These are phyloP conservation scores for Croton setiger DNA, from an alignment of 441 rosid genomes.

Conservation along the genomic window DNA sequence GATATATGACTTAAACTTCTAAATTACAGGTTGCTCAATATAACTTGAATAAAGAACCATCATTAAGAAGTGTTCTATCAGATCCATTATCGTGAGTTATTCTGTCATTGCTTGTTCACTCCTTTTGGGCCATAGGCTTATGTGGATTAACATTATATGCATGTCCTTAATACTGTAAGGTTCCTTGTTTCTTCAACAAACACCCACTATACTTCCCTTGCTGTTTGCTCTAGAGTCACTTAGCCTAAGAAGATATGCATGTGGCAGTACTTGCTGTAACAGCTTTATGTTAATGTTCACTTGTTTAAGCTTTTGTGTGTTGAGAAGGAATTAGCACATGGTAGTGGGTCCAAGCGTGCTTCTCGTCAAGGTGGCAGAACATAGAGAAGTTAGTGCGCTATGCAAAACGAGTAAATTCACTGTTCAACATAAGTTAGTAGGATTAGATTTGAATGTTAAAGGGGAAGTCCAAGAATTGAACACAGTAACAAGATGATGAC, in stretches of 20 bases:
- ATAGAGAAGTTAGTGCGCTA: too few relatives aligned
- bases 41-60: slow-evolving; percentile 66
- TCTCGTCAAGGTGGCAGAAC: too few relatives aligned
- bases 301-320: background rate
- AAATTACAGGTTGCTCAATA: slow-evolving; percentile 57
- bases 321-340: too few relatives aligned
- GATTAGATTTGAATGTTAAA: background rate
- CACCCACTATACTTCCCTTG: background rate
- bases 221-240: background rate
- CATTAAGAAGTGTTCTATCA: slow-evolving; percentile 91
- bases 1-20: slow-evolving; percentile 30
- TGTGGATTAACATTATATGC: too few relatives aligned
- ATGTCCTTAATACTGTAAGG: background rate
- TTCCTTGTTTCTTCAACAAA: background rate
- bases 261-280: background rate
- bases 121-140: background rate
- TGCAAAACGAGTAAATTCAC: background rate
- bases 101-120: slow-evolving; percentile 22
- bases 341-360: too few relatives aligned
- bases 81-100: slow-evolving; percentile 93
- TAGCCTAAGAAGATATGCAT: background rate
- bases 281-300: background rate
- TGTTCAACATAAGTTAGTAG: background rate
- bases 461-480: background rate
- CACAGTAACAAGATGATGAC: background rate